phyloP scores from a whole-genome alignment of 2,329 filamentous ascomycete species.

The Aspergillus sp. region DNA sequence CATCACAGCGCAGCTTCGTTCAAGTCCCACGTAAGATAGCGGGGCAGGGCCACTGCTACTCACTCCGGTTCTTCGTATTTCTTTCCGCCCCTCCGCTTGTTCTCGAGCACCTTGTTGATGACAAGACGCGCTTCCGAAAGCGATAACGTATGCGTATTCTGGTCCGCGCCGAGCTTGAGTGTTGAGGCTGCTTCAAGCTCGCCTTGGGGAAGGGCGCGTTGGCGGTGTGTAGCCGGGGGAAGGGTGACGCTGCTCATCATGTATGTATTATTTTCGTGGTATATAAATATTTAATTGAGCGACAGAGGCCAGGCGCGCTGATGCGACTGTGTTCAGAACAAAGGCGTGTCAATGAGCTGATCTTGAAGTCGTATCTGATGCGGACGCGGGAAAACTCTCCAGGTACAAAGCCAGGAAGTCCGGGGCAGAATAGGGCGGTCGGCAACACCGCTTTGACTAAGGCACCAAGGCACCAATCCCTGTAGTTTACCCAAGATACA shows the following conservation, averaged over 20 bases:
- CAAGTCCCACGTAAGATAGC: background rate
- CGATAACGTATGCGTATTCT: conserved; percentile 85
- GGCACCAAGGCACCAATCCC: background rate
- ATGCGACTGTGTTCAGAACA: too few relatives aligned
- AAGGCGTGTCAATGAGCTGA: background rate
- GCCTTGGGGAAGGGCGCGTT: conserved; percentile 43
- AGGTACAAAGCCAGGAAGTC: conserved; percentile 5
- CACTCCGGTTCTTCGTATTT: conserved; percentile 83
- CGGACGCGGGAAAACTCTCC: conserved; percentile 14
- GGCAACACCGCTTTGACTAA: conserved; percentile 7
- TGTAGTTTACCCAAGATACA: background rate
- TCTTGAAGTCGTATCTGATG: conserved; percentile 14
- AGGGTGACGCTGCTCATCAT: conserved; percentile 27
- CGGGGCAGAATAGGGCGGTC: conserved; percentile 26
- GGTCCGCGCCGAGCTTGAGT: conserved; percentile 89
- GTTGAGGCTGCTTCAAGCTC: conserved; percentile 84
- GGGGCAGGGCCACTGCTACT: conserved; percentile 31
- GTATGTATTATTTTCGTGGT: background rate
- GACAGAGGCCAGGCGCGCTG: background rate
- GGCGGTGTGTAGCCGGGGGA: conserved; percentile 40
- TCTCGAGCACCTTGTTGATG: conserved; percentile 82
- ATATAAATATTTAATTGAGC: too few relatives aligned
- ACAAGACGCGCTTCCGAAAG: conserved; percentile 89
- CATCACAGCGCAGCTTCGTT: background rate
- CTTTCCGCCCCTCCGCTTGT: conserved; percentile 75